Base-by-base conservation (phyloP, 2,329 filamentous ascomycete genomes). In the Microcera coccophila region DNA sequence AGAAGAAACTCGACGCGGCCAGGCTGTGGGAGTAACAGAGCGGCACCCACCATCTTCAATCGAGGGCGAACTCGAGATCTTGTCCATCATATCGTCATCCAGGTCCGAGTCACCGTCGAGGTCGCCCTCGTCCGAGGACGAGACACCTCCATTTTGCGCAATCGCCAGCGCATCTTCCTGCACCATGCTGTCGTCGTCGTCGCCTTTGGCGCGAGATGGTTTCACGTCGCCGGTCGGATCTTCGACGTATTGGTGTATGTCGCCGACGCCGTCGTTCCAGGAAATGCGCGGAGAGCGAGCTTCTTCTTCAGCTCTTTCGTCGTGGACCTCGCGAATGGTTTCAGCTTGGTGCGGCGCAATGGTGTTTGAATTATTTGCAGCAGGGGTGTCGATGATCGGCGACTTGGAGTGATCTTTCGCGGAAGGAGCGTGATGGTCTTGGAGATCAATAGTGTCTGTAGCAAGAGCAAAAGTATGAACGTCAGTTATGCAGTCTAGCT, bases 51-150 rank as follows among this genome's bases (percentile, higher is more conserved):
- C 91, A 85, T 97, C 91, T 75, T 95, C 90, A 68, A 98, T 98
- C 58, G 91, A 97, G 63, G 93, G 93, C 59, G 91, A 97, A 68
- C 90, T 97, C 60, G 91, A 97, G 54, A 98, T 96, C 69, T 93
- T 93, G 73, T 97, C 93, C 86, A 95, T 89, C 82, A 95, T 83
- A 67, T 97, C 91, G 68, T 96, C 76, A 61, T 94, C 90, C 64
- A 90, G 71, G 55, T 87, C 85, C 47, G 87, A 86, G 37, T 81
- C 81, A 52, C 80, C 79, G 55, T 85, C 78, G 59, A 80, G 69
- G 50, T 87, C 82, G 36, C 76, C 80, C 50, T 85, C 82, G 54
- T 79, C 75, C 36, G 63, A 67, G 33, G 73, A 70, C 37, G 71
- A 69, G 50, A 69, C 52, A 50, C 75, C 77, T 48, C 78, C 81